Evolutionary conservation across 2,329 filamentous ascomycete genomes (phyloP).

Genomic region (Pseudopithomyces maydicus): DNA sequence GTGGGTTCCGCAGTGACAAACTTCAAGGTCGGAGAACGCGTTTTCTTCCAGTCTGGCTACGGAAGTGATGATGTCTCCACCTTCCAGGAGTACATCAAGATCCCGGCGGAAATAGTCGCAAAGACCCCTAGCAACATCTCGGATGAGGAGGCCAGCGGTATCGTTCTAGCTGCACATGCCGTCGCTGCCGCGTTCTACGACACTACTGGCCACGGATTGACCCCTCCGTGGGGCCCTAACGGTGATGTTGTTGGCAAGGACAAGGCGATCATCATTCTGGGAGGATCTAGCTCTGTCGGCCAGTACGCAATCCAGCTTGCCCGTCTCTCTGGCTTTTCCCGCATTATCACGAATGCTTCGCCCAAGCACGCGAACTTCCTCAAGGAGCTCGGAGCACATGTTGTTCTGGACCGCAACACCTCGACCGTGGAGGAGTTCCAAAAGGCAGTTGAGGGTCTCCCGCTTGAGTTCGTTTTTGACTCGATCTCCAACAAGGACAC

Average conservation of each 20-base stretch:
- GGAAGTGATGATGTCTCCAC: slow-evolving; percentile 35
- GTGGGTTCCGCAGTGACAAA: slow-evolving; percentile 45
- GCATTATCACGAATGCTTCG: slow-evolving; percentile 43
- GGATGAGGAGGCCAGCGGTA: slow-evolving; percentile 9
- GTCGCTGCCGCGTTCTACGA: slow-evolving; percentile 11
- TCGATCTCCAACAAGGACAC: slow-evolving; percentile 7
- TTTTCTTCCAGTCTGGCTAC: slow-evolving; percentile 31
- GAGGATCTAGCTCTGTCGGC: slow-evolving; percentile 45
- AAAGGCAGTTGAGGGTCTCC: slow-evolving; percentile 4
- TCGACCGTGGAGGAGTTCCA: slow-evolving; percentile 5
- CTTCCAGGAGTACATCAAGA: slow-evolving; percentile 21
- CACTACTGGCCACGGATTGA: slow-evolving; percentile 11
- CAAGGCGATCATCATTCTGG: slow-evolving; percentile 44
- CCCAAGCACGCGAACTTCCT: slow-evolving; percentile 39
- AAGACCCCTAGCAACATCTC: slow-evolving; percentile 31
- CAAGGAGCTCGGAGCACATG: slow-evolving; percentile 38
- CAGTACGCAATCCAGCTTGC: slow-evolving; percentile 44
- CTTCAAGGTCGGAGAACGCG: slow-evolving; percentile 30
- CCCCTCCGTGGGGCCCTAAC: slow-evolving; percentile 19
- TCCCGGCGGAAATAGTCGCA: slow-evolving; percentile 22
- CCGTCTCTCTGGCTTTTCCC: slow-evolving; percentile 37
- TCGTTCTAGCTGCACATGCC: slow-evolving; percentile 13
- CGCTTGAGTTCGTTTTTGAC: slow-evolving; percentile 16
- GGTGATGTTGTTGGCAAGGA: slow-evolving; percentile 9
- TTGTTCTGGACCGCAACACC: slow-evolving; percentile 9